Base-by-base conservation (phyloP, 257 asterid genomes). In the Oldenlandia corymbosa region DNA sequence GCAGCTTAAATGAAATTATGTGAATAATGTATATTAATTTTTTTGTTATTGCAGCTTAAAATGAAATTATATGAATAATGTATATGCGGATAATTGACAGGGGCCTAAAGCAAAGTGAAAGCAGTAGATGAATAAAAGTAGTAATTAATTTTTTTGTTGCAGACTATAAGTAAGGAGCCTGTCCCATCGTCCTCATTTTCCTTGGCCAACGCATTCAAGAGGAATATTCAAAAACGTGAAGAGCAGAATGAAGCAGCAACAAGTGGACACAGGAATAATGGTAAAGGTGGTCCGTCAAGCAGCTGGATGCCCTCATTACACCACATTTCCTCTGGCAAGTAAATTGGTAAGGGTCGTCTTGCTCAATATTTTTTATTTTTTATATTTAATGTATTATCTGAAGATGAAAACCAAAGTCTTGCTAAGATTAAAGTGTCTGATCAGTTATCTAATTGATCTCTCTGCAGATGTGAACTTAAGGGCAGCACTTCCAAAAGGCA, bases 211-310 rank as follows among this genome's bases (percentile, higher is more conserved):
- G 75, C 75, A 10, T 71, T 71, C 54, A 71, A 64, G 48, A 71
- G 66, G 51, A 70, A 60, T 43, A 58, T 64, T 56, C 52, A 64
- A 17, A 71, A 64, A 64, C 70, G 43, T 1, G 75, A 64, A 48
- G 75, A 71, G n/a, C 61, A 64, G 52, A 41, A 13, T 56, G 75
- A 71, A 57, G 37, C 64, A 45, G 75, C 54, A 56, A 57, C 63
- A 62, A 26, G 39, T 24, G 66, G 65, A 18, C 70, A 64, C n/a
- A 62, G 47, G 45, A 50, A 63, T 3, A 57, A 55, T 57, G 63
- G 66, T 36, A 70, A 64, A 71, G 60, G 70, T 57, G 62, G 69
- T 27, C 46, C 75, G 55, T 70, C 75, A 64, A 64, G 75, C 75
- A 64, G 75, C 26, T 63, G 68, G 66, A 55, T 71, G 32, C 61